Percentiles rank a stretch among this genome's conserved stretches.
phyloP scores from a whole-genome alignment of 1,284 basidiomycete species.

The Microstroma glucosiphilum region DNA sequence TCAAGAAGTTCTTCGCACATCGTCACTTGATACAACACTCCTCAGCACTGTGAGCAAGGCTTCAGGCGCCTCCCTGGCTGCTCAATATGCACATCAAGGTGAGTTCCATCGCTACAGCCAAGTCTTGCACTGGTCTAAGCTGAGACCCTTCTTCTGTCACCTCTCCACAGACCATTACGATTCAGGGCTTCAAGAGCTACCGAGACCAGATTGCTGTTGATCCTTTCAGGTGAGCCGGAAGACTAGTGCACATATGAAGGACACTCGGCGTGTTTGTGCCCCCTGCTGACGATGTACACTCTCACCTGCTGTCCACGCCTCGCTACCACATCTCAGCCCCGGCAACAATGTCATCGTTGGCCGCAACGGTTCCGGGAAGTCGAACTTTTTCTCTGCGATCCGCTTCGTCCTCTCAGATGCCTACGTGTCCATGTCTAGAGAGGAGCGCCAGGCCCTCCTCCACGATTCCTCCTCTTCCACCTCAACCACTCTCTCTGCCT shows the following conservation, averaged over 20 bases:
- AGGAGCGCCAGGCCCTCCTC: slow-evolving; percentile 83
- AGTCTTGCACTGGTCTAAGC: not conserved
- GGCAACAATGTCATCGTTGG: slow-evolving; percentile 51
- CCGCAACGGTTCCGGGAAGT: slow-evolving; percentile 51
- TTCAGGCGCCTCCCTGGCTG: not conserved
- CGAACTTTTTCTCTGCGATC: slow-evolving; percentile 60
- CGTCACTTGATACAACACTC: no score
- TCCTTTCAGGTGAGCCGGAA: no score
- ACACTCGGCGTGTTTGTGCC: not conserved
- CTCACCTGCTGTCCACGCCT: no score
- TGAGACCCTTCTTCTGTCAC: not conserved
- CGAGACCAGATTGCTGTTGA: slow-evolving; percentile 59
- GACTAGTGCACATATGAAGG: slow-evolving; percentile 41
- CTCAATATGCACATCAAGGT: slow-evolving; percentile 25
- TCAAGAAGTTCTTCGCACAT: no score
- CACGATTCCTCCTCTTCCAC: slow-evolving; percentile 86
- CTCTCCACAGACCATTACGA: slow-evolving; percentile 33
- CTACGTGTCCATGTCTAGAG: slow-evolving; percentile 87
- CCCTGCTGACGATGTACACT: not conserved
- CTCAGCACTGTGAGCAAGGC: no score
- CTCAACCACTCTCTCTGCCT: slow-evolving; percentile 79
- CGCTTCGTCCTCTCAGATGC: slow-evolving; percentile 96
- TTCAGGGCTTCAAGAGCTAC: slow-evolving; percentile 88
- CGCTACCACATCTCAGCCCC: no score
- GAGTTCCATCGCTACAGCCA: slow-evolving; percentile 3